phyloP scores from a whole-genome alignment of 257 asterid genomes.

The Plantago major region DNA sequence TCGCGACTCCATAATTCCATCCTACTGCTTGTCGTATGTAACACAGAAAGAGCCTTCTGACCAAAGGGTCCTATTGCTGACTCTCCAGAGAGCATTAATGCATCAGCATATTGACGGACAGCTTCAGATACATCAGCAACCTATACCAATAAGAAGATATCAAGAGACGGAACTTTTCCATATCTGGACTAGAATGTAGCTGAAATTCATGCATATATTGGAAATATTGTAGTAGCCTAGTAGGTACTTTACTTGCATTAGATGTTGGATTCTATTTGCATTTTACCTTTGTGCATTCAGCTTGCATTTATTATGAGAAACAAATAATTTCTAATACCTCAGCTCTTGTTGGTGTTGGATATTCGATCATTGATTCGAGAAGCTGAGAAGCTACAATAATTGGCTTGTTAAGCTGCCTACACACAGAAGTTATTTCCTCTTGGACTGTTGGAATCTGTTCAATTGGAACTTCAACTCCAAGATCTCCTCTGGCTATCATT shows the following conservation, averaged over 20 bases:
- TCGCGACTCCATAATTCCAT: slow-evolving; percentile 77
- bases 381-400: slow-evolving; percentile 86
- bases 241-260: not conserved
- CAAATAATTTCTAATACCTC: slow-evolving; percentile 43
- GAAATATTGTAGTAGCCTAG: too few relatives aligned
- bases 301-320: not conserved
- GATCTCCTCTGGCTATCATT: slow-evolving; percentile 96
- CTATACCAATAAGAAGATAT: slow-evolving; percentile 24
- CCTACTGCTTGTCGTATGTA: slow-evolving; percentile 62
- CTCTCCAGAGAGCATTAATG: slow-evolving; percentile 85
- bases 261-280: too few relatives aligned
- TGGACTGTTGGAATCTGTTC: slow-evolving; percentile 84
- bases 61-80: slow-evolving; percentile 79
- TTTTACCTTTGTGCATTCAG: too few relatives aligned
- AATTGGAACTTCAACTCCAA: slow-evolving; percentile 82
- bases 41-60: slow-evolving; percentile 64
- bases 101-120: slow-evolving; percentile 82
- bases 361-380: slow-evolving; percentile 82
- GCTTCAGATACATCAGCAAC: slow-evolving; percentile 94
- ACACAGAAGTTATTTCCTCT: slow-evolving; percentile 45
- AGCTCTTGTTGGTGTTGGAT: slow-evolving; percentile 84
- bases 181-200: too few relatives aligned
- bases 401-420: slow-evolving; percentile 81
- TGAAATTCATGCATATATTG: too few relatives aligned
- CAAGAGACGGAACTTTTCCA: not conserved